Base-by-base conservation (phyloP, 768 basidiomycete species). In the Collybia sp. region DNA sequence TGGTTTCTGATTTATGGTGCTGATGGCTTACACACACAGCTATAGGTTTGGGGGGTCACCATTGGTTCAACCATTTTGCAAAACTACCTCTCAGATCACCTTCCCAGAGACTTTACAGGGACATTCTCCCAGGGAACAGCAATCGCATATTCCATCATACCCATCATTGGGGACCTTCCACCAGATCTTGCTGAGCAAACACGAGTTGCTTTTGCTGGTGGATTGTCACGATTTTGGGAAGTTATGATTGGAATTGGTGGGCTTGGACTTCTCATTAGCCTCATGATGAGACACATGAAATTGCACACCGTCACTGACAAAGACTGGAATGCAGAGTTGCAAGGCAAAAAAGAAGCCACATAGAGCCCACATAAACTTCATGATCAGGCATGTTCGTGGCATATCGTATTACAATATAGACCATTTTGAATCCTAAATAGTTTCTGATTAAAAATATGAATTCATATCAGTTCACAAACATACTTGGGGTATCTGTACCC, bases 31-130 rank as follows among this genome's bases (percentile, higher is more conserved):
- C 45, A 8, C 57, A 8, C 8, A 25, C 25, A 25, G n/a, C n/a
- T 25, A 25, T 25, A 79, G 70, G 63, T 65, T 5, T 76, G 77
- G 70, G 81, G 80, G 1, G 58, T 80, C 47, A 67, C 74, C 0
- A 71, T 83, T 45, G 73, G 73, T 1, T 63, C 62, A 8, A 68
- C 73, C 0, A 62, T 82, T 38, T 65, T 83, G 10, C 72, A 80
- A 49, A 83, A 80, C 58, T 50, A 73, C 42, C 68, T 83, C 5
- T 54, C 59, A 3, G 60, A 53, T 33, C 53, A 45, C 0, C 70
- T 83, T 0, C 78, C 83, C 0, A 25, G 47, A 1, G 63, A 49
- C 1, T 74, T 78, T 42, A 20, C 62, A 13, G 43, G 51, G 0
- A 49, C 58, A 35, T 56, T 75, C 46, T 66, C 70, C 0, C 47